Evolutionary conservation across 169 alveolate species (phyloP).

Genomic region (Eimeria acervulina): DNA sequence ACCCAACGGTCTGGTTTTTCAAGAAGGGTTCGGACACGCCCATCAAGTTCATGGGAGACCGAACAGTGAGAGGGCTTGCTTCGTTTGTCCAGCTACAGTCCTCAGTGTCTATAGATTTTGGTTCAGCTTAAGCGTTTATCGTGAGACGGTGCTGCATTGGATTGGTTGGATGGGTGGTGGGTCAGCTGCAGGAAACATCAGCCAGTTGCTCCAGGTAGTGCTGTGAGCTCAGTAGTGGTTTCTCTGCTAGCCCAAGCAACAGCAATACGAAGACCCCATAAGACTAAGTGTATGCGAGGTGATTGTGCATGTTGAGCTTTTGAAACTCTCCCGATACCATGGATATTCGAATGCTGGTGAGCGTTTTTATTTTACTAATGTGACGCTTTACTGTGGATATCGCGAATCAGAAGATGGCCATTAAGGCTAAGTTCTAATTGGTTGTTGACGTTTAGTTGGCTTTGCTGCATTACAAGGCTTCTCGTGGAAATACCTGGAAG

Average conservation of each 20-base stretch:
- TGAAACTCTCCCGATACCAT: neutral
- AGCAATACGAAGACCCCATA: neutral
- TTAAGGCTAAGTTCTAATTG: neutral
- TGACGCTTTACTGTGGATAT: neutral
- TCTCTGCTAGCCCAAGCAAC: neutral
- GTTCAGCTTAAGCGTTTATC: too few species aligned
- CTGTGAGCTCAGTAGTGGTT: neutral
- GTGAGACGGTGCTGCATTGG: neutral
- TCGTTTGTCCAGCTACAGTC: constrained; percentile 56
- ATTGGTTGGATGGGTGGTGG: neutral
- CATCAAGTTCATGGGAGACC: constrained; percentile 63
- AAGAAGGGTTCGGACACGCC: constrained; percentile 73
- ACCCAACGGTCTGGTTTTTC: constrained; percentile 77
- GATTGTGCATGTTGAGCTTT: neutral
- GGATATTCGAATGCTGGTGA: neutral
- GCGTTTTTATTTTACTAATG: neutral
- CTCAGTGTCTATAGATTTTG: neutral
- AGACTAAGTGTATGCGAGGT: too few species aligned
- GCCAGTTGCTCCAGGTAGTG: neutral
- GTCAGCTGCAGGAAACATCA: neutral
- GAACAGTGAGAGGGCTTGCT: constrained; percentile 53
- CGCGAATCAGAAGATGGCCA: neutral
- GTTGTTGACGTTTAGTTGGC: neutral
- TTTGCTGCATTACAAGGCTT: neutral
- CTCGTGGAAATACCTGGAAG: neutral